phyloP scores from a whole-genome alignment of 2,329 filamentous ascomycete genomes.

The Botrytis tulipae region DNA sequence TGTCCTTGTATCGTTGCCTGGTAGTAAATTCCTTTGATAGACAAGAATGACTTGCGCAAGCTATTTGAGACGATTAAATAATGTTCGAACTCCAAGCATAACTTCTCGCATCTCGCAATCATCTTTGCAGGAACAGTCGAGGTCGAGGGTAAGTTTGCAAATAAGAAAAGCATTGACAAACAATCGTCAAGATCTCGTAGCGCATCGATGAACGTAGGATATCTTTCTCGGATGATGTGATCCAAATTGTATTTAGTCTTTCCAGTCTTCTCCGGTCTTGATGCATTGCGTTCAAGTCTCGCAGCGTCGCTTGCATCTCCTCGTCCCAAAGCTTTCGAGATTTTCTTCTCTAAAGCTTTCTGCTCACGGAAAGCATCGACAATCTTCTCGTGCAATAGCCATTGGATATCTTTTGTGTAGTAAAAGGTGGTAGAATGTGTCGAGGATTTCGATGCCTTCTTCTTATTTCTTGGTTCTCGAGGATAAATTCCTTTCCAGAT shows the following conservation, averaged over 20 bases:
- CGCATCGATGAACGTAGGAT: slow-evolving; percentile 94
- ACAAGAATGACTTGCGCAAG: slow-evolving; percentile 92
- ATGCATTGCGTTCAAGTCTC: slow-evolving; percentile 81
- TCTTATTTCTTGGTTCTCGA: slow-evolving; percentile 92
- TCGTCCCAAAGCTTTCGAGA: slow-evolving; percentile 83
- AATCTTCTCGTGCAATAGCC: slow-evolving; percentile 93
- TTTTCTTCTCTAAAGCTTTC: slow-evolving; percentile 97
- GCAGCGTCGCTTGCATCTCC: slow-evolving; percentile 88
- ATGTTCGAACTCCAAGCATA: slow-evolving; percentile 96
- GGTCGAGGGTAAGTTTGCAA: slow-evolving; percentile 92
- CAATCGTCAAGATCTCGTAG: slow-evolving; percentile 94
- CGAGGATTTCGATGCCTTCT: slow-evolving; percentile 90
- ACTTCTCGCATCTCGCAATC: slow-evolving; percentile 87
- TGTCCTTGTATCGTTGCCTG: slow-evolving; percentile 96
- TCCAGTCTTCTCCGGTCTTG: slow-evolving; percentile 83
- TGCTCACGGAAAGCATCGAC: slow-evolving; percentile 95
- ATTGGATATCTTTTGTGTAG: slow-evolving; percentile 94
- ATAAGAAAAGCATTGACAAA: slow-evolving; percentile 93
- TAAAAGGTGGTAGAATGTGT: slow-evolving; percentile 91
- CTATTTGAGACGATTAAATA: slow-evolving; percentile 92
- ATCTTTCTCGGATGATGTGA: slow-evolving; percentile 96
- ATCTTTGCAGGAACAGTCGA: slow-evolving; percentile 89
- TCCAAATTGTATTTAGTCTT: slow-evolving; percentile 89
- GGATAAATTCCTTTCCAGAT: slow-evolving; percentile 99
- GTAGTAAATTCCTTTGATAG: slow-evolving; percentile 99